A percentile compares a stretch with the other conserved stretches of the same genome.
Evolutionary conservation across 176 grass and related monocot species (phyloP).

Genomic region (Pontederia paniculata): DNA sequence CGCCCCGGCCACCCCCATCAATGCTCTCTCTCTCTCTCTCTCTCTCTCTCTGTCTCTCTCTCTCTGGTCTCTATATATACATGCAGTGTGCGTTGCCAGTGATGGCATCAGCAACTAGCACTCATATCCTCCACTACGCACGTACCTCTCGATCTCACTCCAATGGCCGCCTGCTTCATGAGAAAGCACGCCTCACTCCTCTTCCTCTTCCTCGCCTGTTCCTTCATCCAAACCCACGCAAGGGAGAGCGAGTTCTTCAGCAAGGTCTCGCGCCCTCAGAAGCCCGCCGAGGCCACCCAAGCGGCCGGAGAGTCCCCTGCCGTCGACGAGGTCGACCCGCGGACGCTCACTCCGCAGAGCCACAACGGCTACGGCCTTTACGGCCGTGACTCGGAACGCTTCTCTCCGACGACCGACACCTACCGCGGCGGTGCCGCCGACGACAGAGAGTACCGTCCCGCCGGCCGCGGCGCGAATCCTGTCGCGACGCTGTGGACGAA

Average conservation of each 20-base stretch:
- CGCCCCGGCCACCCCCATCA: neutral
- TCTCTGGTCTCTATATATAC: neutral
- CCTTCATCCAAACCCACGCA: neutral
- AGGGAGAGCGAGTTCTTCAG: conserved; percentile 19
- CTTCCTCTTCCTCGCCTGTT: conserved; percentile 13
- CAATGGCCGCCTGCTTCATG: conserved; percentile 14
- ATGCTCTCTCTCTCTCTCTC: neutral
- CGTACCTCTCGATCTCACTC: neutral
- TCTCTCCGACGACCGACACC: conserved; percentile 14
- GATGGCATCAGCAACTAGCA: neutral
- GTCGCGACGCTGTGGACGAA: neutral
- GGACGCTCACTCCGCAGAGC: conserved; percentile 4
- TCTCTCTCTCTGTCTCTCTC: neutral
- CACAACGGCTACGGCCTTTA: conserved; percentile 34
- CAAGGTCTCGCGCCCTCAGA: conserved; percentile 10
- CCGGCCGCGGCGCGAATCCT: neutral
- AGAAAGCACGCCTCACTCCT: conserved; percentile 7
- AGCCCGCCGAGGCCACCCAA: neutral
- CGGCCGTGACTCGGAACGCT: conserved; percentile 10
- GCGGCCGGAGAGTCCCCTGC: neutral
- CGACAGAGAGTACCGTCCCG: neutral
- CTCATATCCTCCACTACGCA: neutral
- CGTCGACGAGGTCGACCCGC: neutral
- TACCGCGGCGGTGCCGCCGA: neutral
- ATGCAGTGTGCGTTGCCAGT: neutral